Evolutionary conservation across 306 rosid species (phyloP), one percentile per base, ranked within the genome.

Genomic region (Abrus pulchellus): DNA sequence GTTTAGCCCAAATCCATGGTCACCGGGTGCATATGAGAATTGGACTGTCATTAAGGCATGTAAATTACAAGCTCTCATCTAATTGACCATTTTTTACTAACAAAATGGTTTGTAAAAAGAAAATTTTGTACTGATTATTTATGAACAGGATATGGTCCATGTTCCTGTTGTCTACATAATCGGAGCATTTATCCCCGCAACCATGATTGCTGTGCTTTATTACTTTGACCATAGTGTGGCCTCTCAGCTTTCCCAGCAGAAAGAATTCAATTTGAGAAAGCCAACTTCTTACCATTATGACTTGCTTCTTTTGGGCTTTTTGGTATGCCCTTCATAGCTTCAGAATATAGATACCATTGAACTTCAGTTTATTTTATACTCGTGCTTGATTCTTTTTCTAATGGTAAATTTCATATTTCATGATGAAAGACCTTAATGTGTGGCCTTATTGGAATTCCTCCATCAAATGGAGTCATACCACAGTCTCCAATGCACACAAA

Each of bases 401-500:
- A 52, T 30, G 28, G 7, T 69, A n/a, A 64, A 40, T 14, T 82
- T 11, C 9, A 29, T 72, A 9, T 64, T 44, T 79, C 12, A 81
- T 47, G 29, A 73, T 77, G 75, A 59, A 84, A 96, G 99, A 96
- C 99, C 72, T 92, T 96, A 66, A 34, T 90, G 78, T 96, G 99
- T 85, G 99, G 99, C 68, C 98, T 96, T 13, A 44, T 93, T 45
- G 99, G 99, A 85, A 85, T 96, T 59, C 99, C 99, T 71, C 99
- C 99, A 5, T 71, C 99, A 14, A 96, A 96, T 70, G 99, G 99
- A 66, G 99, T 96, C 80, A 93, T 96, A 84, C 99, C 99, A 1
- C 99, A 96, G 73, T 96, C 99, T 63, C 98, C 99, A 48, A 96
- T 96, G 99, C 99, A 96, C 82, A 96, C 99, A 4, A 96, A 96